Evolutionary conservation across 805 yeast genomes (phyloP).

Genomic region (Spathaspora sp.): DNA sequence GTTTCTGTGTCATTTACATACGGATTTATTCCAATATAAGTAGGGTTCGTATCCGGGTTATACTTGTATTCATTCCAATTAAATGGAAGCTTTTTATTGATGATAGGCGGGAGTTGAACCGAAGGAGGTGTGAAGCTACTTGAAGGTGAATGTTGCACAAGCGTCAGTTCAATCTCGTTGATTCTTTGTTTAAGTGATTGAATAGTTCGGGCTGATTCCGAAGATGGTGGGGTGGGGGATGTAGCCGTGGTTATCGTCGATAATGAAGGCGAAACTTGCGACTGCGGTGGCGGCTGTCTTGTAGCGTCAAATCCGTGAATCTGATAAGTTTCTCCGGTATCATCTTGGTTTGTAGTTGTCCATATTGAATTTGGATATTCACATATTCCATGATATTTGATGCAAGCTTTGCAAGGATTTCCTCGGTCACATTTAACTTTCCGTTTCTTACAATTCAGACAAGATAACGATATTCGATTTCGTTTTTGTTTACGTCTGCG

Average conservation of each 20-base stretch:
- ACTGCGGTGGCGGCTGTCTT: background rate
- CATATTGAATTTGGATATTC: conserved; percentile 17
- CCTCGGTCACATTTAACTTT: conserved; percentile 38
- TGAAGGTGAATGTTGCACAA: background rate
- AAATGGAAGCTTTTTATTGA: background rate
- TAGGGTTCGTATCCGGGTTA: conserved; percentile 7
- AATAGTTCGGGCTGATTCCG: background rate
- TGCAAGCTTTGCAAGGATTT: conserved; percentile 32
- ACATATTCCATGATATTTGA: conserved; percentile 20
- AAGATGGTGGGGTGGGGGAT: background rate
- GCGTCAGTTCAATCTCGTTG: background rate
- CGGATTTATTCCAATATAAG: conserved; percentile 21
- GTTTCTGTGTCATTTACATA: conserved; percentile 24
- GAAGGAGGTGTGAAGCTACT: background rate
- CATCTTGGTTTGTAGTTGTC: background rate
- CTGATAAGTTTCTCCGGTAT: background rate
- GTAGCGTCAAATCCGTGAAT: background rate
- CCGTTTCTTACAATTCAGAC: conserved; percentile 30
- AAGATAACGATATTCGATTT: conserved; percentile 27
- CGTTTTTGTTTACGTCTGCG: conserved; percentile 13
- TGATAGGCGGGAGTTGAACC: background rate
- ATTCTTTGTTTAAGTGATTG: conserved; percentile 1
- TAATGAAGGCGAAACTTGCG: background rate
- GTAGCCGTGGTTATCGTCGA: too few species aligned
- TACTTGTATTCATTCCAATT: conserved; percentile 6